Conservation (phyloP, 345 rosid species). For the Citrus unshiu region DNA sequence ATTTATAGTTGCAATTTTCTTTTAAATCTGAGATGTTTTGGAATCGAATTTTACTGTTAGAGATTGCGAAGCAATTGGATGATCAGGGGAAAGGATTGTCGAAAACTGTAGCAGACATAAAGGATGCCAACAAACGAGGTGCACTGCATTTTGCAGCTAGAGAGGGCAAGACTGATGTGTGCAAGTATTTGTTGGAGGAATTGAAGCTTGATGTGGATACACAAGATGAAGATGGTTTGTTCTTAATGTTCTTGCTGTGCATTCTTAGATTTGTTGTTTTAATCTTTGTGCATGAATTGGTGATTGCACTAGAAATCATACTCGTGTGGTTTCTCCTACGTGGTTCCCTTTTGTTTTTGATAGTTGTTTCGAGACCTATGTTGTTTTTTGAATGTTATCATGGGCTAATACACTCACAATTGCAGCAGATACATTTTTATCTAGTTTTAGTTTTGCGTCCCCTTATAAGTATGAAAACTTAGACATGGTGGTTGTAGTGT, state of each 20-base stretch:
- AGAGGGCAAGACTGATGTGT: slow-evolving; percentile 79
- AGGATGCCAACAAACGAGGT: slow-evolving; percentile 90
- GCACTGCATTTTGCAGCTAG: slow-evolving; percentile 94
- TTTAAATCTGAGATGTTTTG: background rate
- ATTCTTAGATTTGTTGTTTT: background rate
- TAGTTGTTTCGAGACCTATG: background rate
- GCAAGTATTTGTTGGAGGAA: slow-evolving; percentile 80
- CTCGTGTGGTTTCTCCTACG: background rate
- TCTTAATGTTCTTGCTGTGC: background rate
- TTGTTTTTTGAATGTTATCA: background rate
- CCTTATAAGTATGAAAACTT: background rate
- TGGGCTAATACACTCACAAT: background rate
- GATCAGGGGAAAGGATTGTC: slow-evolving; percentile 60
- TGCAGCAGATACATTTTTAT: background rate
- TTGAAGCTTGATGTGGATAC: slow-evolving; percentile 60
- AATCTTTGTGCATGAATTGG: background rate
- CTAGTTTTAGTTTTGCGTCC: background rate
- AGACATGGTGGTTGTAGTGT: background rate
- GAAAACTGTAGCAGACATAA: slow-evolving; percentile 65
- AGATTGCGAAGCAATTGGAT: slow-evolving; percentile 67
- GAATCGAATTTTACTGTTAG: slow-evolving; percentile 32
- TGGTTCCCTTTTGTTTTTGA: background rate
- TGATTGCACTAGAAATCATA: background rate
- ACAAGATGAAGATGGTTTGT: slow-evolving; percentile 81
- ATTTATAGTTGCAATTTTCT: background rate